Evolutionary conservation across 2,329 filamentous ascomycete genomes (phyloP).

Genomic region (Pseudocercospora fijiensis): DNA sequence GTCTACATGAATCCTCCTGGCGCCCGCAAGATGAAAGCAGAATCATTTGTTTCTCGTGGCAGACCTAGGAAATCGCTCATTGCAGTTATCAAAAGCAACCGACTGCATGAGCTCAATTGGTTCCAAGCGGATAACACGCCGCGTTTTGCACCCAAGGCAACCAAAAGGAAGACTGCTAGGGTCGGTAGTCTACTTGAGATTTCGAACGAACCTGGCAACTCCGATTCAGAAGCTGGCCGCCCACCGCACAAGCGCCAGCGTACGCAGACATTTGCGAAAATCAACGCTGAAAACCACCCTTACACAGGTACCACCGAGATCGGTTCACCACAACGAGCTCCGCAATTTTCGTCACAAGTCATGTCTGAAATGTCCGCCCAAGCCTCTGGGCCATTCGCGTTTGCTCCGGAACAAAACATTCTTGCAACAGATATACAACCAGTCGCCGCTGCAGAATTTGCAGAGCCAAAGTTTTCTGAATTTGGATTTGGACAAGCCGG

Average conservation of each 20-base stretch:
- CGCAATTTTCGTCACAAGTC: background rate
- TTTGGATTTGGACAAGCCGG: background rate
- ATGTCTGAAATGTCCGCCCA: background rate
- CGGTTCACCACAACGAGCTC: background rate
- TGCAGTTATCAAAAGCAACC: constrained; percentile 43
- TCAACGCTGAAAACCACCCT: background rate
- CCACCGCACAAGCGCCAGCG: constrained; percentile 9
- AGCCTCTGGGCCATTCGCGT: background rate
- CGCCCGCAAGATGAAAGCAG: constrained; percentile 35
- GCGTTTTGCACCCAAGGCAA: constrained; percentile 16
- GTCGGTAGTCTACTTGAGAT: constrained; percentile 10
- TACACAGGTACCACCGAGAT: background rate
- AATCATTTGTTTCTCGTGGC: constrained; percentile 37
- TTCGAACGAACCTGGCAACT: constrained; percentile 10
- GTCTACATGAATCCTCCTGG: constrained; percentile 49
- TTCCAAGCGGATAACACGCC: constrained; percentile 27
- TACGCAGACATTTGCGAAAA: background rate
- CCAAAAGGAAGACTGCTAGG: constrained; percentile 17
- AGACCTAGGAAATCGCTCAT: constrained; percentile 47
- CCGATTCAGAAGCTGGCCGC: constrained; percentile 13
- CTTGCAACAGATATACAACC: background rate
- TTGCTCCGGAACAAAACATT: background rate
- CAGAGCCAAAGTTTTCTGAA: background rate
- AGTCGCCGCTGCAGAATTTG: background rate
- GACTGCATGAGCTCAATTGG: constrained; percentile 41